phyloP scores from a whole-genome alignment of 257 asterid species.

The Rehmannia glutinosa region DNA sequence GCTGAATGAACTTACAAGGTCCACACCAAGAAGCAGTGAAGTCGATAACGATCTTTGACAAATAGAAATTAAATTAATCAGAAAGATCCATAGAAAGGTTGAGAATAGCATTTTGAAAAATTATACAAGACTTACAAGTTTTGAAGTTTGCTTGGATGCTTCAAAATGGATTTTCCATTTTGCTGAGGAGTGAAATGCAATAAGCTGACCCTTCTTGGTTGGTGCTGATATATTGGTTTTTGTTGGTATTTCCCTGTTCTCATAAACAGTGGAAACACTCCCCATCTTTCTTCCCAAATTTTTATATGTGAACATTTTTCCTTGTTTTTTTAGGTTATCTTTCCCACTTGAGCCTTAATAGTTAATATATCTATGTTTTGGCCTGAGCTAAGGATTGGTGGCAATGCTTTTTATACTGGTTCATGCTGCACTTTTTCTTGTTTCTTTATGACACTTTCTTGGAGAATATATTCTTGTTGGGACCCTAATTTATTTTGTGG shows the following conservation, averaged over 20 bases:
- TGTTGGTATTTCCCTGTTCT: not conserved
- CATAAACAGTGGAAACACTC: conserved; percentile 23
- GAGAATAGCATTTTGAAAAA: not conserved
- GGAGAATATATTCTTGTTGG: conserved; percentile 40
- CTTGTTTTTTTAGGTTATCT: not conserved
- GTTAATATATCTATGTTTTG: no score
- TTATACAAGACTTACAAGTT: conserved; percentile 36
- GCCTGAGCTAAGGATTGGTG: conserved; percentile 7
- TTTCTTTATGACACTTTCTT: not conserved
- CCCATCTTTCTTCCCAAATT: conserved; percentile 32
- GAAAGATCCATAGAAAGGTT: not conserved
- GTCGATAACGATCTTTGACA: conserved; percentile 52
- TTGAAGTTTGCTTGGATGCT: conserved; percentile 48
- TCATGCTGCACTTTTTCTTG: not conserved
- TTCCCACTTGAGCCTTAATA: not conserved
- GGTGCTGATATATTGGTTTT: conserved; percentile 1
- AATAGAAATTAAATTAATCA: not conserved
- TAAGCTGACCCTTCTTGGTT: conserved; percentile 34
- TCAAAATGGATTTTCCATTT: conserved; percentile 57
- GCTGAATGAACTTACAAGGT: conserved; percentile 53
- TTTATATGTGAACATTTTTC: not conserved
- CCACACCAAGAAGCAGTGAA: conserved; percentile 83
- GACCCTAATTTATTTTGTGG: no score
- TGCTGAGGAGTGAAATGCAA: conserved; percentile 43
- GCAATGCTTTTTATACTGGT: conserved; percentile 23